Evolutionary conservation across 306 rosid species (phyloP), one percentile per base, ranked within the genome.

Genomic region (Cotoneaster glaucophyllus): DNA sequence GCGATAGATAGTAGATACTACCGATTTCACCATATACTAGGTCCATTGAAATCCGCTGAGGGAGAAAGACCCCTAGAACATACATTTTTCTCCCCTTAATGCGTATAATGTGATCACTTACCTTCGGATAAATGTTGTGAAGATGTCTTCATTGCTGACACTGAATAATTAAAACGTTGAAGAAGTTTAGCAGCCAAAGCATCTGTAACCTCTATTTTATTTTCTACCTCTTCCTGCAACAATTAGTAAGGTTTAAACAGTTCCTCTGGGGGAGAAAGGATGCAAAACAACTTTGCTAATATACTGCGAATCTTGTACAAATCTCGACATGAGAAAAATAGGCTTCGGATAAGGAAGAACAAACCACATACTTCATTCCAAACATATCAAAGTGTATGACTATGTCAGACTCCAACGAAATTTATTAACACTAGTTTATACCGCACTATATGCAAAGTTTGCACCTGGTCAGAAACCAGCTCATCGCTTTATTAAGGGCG

Each of bases 91-190:
- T 59, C 41, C 26, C 43, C 15, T 19, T 10, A 66, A 39, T 2
- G 6, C 25, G 5, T 12, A n/a, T 56, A 43, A 14, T 24, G 39
- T 22, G 71, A 75, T 37, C 64, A 75, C 71, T 69, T 85, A 95
- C 99, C 97, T 92, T 83, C 97, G n/a, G 92, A 89, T 82, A 95
- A 84, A 84, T 90, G 91, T 53, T 87, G 97, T 21, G 99, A 92
- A 67, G 96, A 83, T 41, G 88, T 81, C 87, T 86, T 90, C 96
- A 90, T 89, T 50, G 96, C 85, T 32, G 97, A 89, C 43, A 73
- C 90, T 8, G 97, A 95, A 73, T 83, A 83, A 80, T 95, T 92
- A 73, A 82, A 87, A n/a, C 97, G 93, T 76, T 89, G 93, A 72
- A 85, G 87, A 83, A 95, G 97, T 82, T 95, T 95, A 75, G 79